phyloP scores from a whole-genome alignment of 2,329 filamentous ascomycete genomes.

The Fusarium zealandicum region DNA sequence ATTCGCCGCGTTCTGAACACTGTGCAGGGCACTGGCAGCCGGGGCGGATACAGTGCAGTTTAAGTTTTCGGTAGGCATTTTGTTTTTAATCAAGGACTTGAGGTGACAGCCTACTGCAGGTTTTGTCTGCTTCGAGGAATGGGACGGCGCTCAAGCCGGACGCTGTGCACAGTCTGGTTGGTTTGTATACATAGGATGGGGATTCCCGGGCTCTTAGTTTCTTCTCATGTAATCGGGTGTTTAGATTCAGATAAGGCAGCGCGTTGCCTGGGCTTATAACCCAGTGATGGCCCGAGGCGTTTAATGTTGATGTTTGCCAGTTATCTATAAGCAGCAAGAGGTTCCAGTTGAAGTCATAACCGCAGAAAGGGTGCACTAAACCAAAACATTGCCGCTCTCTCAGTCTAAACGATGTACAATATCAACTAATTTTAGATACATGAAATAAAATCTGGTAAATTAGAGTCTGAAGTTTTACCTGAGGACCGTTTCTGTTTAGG shows the following conservation, averaged over 20 bases:
- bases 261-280: slow-evolving; percentile 8
- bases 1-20: slow-evolving; percentile 80
- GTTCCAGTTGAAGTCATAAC: too few relatives aligned
- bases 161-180: slow-evolving; percentile 34
- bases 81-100: slow-evolving; percentile 3
- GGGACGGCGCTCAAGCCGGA: slow-evolving; percentile 40
- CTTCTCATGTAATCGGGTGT: slow-evolving; percentile 30
- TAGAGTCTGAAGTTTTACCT: too few relatives aligned
- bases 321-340: too few relatives aligned
- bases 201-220: slow-evolving; percentile 16
- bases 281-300: neutral
- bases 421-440: too few relatives aligned
- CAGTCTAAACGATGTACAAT: too few relatives aligned
- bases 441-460: too few relatives aligned
- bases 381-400: too few relatives aligned
- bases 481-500: too few relatives aligned
- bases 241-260: slow-evolving; percentile 24
- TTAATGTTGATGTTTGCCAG: neutral
- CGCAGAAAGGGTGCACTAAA: too few relatives aligned
- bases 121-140: slow-evolving; percentile 2
- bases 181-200: slow-evolving; percentile 39
- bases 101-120: neutral
- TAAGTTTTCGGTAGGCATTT: slow-evolving; percentile 50
- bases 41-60: slow-evolving; percentile 95
- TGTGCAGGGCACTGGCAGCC: slow-evolving; percentile 80